These are phyloP conservation scores for Microbotryum saponariae DNA, from an alignment of 1,284 basidiomycete species.

Conservation along the genomic window DNA sequence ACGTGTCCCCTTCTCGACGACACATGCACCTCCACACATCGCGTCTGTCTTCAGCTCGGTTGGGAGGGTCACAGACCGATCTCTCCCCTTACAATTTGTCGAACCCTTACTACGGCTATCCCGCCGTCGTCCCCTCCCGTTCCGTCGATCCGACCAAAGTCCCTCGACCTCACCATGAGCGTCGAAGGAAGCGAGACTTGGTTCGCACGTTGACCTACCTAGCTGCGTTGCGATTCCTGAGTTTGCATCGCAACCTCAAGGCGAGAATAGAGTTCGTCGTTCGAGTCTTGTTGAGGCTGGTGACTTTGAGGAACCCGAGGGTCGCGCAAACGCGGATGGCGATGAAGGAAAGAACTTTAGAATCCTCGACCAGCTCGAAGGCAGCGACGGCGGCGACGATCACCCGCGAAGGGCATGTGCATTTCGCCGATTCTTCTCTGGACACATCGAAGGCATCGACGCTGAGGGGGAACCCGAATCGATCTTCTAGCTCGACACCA, in stretches of 20 bases:
- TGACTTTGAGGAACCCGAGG: conserved; percentile 2
- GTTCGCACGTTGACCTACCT: conserved; percentile 56
- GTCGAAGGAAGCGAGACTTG: conserved; percentile 62
- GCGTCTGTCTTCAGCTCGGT: too few species aligned
- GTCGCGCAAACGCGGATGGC: not conserved
- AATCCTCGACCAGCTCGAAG: too few species aligned
- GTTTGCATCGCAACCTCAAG: conserved; percentile 27
- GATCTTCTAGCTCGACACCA: not conserved
- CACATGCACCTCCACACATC: not conserved
- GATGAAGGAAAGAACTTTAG: not conserved
- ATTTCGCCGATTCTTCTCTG: not conserved
- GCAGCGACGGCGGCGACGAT: not conserved
- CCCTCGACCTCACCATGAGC: conserved; percentile 45
- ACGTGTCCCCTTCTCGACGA: not conserved
- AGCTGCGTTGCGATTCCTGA: conserved; percentile 43
- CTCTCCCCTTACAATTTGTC: conserved; percentile 42
- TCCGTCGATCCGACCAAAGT: conserved; percentile 28
- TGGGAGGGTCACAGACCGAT: too few species aligned
- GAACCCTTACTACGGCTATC: conserved; percentile 82
- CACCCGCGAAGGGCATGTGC: not conserved
- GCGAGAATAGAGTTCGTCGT: conserved; percentile 15
- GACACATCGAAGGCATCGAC: not conserved
- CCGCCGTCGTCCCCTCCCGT: conserved; percentile 44
- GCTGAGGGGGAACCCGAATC: not conserved
- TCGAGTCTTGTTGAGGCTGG: conserved; percentile 8